phyloP scores from a whole-genome alignment of 2,329 filamentous ascomycete genomes.

The Ascosphaera apis region DNA sequence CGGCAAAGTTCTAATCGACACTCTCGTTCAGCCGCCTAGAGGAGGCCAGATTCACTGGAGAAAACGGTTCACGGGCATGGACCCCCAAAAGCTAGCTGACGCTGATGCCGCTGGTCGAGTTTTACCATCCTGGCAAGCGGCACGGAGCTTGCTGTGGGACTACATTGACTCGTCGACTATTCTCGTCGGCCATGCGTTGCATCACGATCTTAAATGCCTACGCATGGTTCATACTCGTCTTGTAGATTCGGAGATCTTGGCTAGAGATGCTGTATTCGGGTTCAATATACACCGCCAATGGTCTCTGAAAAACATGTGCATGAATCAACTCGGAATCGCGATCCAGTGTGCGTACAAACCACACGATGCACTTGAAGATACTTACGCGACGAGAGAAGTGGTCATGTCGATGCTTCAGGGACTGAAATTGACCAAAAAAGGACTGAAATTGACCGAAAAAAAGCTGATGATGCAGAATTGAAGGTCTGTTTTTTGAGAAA shows the following conservation, averaged over 20 bases:
- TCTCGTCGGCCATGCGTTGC: conserved; percentile 25
- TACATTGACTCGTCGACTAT: conserved; percentile 23
- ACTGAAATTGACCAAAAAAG: conserved; percentile 1
- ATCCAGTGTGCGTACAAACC: conserved; percentile 17
- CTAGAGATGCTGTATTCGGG: conserved; percentile 14
- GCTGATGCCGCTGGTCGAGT: conserved; percentile 12
- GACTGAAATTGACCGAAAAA: conserved; percentile 1
- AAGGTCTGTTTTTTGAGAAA: not conserved
- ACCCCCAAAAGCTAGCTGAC: conserved; percentile 9
- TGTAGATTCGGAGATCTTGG: conserved; percentile 24
- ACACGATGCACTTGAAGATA: conserved; percentile 28
- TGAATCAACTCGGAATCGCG: conserved; percentile 13
- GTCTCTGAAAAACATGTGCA: conserved; percentile 16
- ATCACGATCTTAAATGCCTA: conserved; percentile 23
- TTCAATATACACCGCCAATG: conserved; percentile 8
- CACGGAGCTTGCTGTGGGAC: conserved; percentile 20
- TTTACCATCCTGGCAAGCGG: conserved; percentile 21
- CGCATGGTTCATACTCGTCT: conserved; percentile 20
- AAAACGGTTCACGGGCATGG: conserved; percentile 19
- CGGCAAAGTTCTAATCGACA: conserved; percentile 23
- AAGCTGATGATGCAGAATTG: not conserved
- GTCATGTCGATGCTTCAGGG: conserved; percentile 2
- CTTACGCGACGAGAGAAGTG: conserved; percentile 16
- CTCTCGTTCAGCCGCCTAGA: conserved; percentile 17
- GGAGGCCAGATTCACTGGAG: conserved; percentile 14